These are phyloP conservation scores for Biscutella laevigata DNA, from an alignment of 441 rosid genomes.

Conservation along the genomic window DNA sequence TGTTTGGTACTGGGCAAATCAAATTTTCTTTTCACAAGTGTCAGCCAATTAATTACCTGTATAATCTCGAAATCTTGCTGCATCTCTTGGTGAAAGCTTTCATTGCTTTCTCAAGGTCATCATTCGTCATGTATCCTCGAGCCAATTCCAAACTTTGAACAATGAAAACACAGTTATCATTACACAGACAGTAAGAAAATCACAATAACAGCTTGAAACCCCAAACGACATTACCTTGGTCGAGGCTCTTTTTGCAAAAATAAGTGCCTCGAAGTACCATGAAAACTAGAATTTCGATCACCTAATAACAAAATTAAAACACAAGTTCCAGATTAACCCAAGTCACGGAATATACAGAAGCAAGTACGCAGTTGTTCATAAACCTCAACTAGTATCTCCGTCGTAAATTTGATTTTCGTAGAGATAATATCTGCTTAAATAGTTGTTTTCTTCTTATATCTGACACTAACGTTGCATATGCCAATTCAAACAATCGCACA, in stretches of 20 bases:
- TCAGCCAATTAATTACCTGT: slow-evolving; percentile 47
- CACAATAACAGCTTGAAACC: not conserved
- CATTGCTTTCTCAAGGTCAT: slow-evolving; percentile 71
- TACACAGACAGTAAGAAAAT: not conserved
- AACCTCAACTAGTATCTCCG: not conserved
- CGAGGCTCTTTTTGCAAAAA: slow-evolving; percentile 24
- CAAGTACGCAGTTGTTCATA: not conserved
- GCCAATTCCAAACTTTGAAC: slow-evolving; percentile 38
- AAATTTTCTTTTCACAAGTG: not conserved
- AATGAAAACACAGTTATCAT: slow-evolving; percentile 1
- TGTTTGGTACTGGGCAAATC: not conserved
- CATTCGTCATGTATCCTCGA: slow-evolving; percentile 69
- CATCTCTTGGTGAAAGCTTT: slow-evolving; percentile 64
- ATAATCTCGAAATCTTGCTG: slow-evolving; percentile 66
- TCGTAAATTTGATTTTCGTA: not conserved
- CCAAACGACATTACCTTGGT: slow-evolving; percentile 27
- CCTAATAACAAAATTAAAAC: slow-evolving; percentile 15
- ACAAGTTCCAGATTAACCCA: not conserved
- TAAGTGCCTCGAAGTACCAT: slow-evolving; percentile 29
- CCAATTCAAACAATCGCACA: not conserved
- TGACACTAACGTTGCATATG: too few species aligned
- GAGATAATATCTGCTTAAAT: not conserved
- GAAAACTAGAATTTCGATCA: slow-evolving; percentile 21
- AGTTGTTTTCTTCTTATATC: too few species aligned
- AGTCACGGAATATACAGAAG: not conserved